Base-by-base conservation (phyloP, 2,329 filamentous ascomycete genomes). In the Calonectria crousiana region DNA sequence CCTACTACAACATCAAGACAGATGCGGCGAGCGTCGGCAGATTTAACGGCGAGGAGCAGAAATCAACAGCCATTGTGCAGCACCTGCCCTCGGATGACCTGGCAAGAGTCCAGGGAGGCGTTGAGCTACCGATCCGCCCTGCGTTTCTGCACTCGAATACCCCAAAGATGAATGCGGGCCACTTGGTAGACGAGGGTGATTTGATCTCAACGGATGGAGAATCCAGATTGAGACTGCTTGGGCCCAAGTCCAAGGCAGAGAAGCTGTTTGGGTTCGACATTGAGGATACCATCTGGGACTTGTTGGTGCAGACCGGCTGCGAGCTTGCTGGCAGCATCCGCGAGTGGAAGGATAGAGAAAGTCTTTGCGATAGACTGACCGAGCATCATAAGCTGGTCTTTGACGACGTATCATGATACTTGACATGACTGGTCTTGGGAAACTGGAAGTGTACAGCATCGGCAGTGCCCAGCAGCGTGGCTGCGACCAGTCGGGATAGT, bases 131-230 rank as follows among this genome's bases (percentile, higher is more conserved):
- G 1, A 38, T 67, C 10, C 67, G 67, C 9, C 72, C 68, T 14
- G 72, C 72, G 10, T 74, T 74, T 47, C 38, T 74, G 38, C 72
- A 74, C 52, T 74, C 68, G 18, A 74, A 74, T 53, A 74, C 72
- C 0, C 72, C 72, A 16, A 74, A 74, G 23, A 74, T 74, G 72
- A 74, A 74, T 26, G 72, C 72, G 5, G 72, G 72, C 13, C 72
- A 74, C 32, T 44, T 74, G 16, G 62, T 74, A 13, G 72, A 74
- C 52, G 72, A 74, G 34, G 72, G 72, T 2, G 72, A 74, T 38
- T 41, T 74, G 28, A 34, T 74, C 18, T 56, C 72, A 6, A 38
- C 38, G 3, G 72, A 74, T 32, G 68, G 72, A 2, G 32, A 74
- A 6, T 74, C 72, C 4, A 67, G 72, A 38, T 26, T 74, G 62